These are phyloP conservation scores for Aotearoamyces nothofagi DNA, from an alignment of 2,329 filamentous ascomycete genomes.

Conservation along the genomic window DNA sequence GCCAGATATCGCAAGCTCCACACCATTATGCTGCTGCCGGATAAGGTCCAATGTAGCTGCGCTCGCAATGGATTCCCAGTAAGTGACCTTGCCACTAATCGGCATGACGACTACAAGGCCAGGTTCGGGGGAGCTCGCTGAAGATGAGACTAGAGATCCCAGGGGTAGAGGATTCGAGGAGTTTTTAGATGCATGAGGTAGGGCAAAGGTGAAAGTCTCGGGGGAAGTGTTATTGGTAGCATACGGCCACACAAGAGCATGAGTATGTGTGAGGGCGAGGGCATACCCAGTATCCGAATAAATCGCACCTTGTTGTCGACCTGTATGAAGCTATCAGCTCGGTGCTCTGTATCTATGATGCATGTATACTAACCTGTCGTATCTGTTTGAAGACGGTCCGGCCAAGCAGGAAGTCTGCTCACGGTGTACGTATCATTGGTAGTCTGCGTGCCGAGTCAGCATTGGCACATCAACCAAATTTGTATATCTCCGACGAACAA, in stretches of 20 bases:
- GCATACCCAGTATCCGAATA: conserved; percentile 57
- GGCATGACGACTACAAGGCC: conserved; percentile 81
- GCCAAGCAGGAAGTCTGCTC: conserved; percentile 69
- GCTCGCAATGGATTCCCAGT: conserved; percentile 90
- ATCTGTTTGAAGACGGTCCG: conserved; percentile 57
- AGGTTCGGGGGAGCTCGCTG: conserved; percentile 63
- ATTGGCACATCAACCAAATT: background rate
- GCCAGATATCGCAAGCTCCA: conserved; percentile 59
- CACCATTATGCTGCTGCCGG: conserved; percentile 64
- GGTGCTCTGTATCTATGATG: background rate
- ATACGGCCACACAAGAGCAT: conserved; percentile 88
- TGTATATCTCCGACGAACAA: conserved; percentile 37
- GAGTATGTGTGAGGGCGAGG: conserved; percentile 62
- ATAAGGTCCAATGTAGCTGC: conserved; percentile 74
- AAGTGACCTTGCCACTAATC: conserved; percentile 69
- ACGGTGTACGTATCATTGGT: conserved; percentile 76
- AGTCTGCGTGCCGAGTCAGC: conserved; percentile 36
- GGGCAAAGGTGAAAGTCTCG: conserved; percentile 65
- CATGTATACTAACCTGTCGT: conserved; percentile 38
- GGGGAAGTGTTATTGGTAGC: conserved; percentile 49
- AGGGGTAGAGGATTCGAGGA: conserved; percentile 61
- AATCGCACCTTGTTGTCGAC: conserved; percentile 48
- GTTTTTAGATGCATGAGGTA: conserved; percentile 58
- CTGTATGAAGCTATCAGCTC: conserved; percentile 23
- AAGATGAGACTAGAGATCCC: conserved; percentile 67